Conservation (phyloP, 2,329 filamentous ascomycete genomes). For the Curvularia lunata region DNA sequence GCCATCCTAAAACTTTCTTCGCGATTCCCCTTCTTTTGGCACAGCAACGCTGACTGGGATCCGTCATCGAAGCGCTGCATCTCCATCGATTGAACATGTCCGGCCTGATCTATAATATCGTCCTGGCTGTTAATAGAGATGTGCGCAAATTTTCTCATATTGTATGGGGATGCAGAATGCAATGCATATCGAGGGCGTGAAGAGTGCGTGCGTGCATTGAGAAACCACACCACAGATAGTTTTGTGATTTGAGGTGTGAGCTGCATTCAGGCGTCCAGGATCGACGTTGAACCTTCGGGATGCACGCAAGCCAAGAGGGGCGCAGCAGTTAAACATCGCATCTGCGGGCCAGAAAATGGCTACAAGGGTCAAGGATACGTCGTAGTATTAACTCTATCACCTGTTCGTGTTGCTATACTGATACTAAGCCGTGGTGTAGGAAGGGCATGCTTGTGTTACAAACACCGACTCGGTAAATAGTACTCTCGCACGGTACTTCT, state of each 20-base stretch:
- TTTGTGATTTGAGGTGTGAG: neutral
- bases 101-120: neutral
- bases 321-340: slow-evolving; percentile 16
- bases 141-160: neutral
- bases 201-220: neutral
- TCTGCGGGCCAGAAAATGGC: neutral
- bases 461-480: no score
- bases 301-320: slow-evolving; percentile 22
- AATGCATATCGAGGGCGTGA: neutral
- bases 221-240: neutral
- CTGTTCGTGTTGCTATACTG: neutral
- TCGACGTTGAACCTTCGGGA: slow-evolving; percentile 9
- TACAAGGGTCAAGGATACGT: neutral
- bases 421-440: neutral
- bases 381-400: no score
- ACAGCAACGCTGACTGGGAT: slow-evolving; percentile 3
- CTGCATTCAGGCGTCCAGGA: slow-evolving; percentile 17
- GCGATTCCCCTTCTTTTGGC: neutral
- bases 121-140: neutral
- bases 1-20: slow-evolving; percentile 4
- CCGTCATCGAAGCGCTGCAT: neutral
- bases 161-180: neutral
- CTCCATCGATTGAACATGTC: neutral
- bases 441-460: neutral
- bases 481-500: neutral